Percentiles rank a stretch among this genome's conserved stretches.
Evolutionary conservation across 2,329 filamentous ascomycete genomes (phyloP).

Genomic region (Neofusicoccum ribis): DNA sequence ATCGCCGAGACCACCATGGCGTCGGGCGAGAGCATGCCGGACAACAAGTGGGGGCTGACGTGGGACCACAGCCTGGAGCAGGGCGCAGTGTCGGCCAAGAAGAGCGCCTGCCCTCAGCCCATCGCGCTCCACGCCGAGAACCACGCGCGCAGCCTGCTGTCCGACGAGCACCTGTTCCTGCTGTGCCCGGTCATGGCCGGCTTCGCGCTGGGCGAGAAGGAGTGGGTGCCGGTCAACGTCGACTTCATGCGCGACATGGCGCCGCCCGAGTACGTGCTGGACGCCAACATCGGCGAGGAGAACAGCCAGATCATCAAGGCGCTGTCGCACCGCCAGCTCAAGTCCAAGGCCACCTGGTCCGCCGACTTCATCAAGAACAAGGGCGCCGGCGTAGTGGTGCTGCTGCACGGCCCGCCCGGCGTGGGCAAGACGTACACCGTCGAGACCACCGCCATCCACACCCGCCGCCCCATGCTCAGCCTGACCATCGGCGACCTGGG

Average conservation of each 20-base stretch:
- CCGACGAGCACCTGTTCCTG: not conserved
- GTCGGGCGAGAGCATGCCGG: not conserved
- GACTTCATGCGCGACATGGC: not conserved
- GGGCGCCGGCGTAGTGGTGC: not conserved
- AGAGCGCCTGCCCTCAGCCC: not conserved
- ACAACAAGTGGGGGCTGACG: not conserved
- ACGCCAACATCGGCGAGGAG: not conserved
- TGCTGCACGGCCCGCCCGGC: conserved; percentile 3
- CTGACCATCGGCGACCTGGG: conserved; percentile 19
- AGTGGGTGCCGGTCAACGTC: not conserved
- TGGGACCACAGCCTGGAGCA: not conserved
- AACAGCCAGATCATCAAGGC: conserved; percentile 3
- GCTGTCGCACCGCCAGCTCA: not conserved
- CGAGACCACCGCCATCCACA: not conserved
- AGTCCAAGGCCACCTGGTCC: not conserved
- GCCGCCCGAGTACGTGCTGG: not conserved
- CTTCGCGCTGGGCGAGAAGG: not conserved
- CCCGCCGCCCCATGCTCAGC: not conserved
- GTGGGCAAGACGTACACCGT: conserved; percentile 4
- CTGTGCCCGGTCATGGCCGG: conserved; percentile 4
- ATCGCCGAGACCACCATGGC: not conserved
- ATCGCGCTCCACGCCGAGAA: not conserved
- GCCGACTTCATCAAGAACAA: conserved; percentile 11
- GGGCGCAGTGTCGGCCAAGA: not conserved
- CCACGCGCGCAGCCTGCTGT: not conserved